These are phyloP conservation scores for Turnera subulata DNA, from an alignment of 345 rosid species.

Conservation along the genomic window DNA sequence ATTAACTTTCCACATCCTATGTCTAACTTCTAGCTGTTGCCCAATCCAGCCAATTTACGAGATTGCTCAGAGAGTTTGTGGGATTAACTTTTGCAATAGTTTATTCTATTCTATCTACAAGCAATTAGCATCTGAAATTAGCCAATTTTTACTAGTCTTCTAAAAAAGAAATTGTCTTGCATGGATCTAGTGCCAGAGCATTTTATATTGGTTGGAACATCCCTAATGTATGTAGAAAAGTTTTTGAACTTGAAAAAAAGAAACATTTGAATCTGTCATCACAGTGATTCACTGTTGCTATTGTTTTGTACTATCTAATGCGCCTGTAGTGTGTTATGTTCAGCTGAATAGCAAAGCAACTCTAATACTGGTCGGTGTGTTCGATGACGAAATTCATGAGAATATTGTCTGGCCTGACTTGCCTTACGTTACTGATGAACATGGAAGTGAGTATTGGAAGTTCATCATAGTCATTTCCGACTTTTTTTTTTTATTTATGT, in stretches of 20 bases:
- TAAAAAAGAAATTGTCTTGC: too few species aligned
- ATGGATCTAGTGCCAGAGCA: not conserved
- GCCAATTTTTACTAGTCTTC: too few species aligned
- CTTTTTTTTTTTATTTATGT: constrained; percentile 6
- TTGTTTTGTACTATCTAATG: constrained; percentile 37
- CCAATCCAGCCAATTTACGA: too few species aligned
- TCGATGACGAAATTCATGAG: constrained; percentile 63
- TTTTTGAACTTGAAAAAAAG: not conserved
- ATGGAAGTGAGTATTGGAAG: constrained; percentile 61
- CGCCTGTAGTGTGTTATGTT: constrained; percentile 51
- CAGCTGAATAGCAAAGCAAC: constrained; percentile 90
- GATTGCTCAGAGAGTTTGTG: too few species aligned
- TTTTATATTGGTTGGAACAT: too few species aligned
- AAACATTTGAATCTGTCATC: not conserved
- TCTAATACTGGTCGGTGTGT: constrained; percentile 56
- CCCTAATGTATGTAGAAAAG: not conserved
- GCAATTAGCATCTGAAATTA: too few species aligned
- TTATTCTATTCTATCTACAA: too few species aligned
- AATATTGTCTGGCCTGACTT: constrained; percentile 81
- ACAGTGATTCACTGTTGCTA: not conserved
- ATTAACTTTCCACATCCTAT: too few species aligned
- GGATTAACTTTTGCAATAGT: too few species aligned
- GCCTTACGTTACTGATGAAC: constrained; percentile 75
- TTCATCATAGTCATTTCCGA: constrained; percentile 4
- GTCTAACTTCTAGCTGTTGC: too few species aligned